Evolutionary conservation across 495 filamentous ascomycete genomes (phyloP).

Genomic region (Astrothelium subdiscretum): DNA sequence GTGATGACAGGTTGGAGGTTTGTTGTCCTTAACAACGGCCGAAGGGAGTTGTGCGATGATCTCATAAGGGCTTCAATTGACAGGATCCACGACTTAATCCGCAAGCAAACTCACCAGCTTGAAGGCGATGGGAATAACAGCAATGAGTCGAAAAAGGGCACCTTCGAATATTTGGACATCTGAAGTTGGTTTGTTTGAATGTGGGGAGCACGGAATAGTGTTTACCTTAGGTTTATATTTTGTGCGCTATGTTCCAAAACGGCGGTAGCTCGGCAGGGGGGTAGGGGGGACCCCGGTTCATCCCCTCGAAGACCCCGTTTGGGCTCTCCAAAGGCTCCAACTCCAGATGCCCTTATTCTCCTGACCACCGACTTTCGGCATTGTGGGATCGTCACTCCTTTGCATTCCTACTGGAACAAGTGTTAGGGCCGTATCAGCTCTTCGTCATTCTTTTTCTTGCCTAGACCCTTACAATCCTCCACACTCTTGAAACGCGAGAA

Average conservation of each 20-base stretch:
- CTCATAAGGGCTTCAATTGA: too few species aligned
- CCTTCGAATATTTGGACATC: too few species aligned
- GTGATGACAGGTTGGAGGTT: neutral
- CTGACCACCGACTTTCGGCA: neutral
- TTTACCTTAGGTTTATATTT: neutral
- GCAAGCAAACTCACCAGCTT: too few species aligned
- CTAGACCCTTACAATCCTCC: neutral
- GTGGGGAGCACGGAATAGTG: neutral
- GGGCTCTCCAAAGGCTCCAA: neutral
- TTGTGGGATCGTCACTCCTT: neutral
- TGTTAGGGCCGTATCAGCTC: neutral
- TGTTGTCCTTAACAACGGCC: neutral
- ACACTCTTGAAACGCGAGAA: conserved; percentile 2
- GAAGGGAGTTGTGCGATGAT: too few species aligned
- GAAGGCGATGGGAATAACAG: too few species aligned
- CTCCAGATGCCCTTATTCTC: neutral
- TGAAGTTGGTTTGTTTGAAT: neutral
- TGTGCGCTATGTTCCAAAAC: neutral
- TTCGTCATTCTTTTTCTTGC: neutral
- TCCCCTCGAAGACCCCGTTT: neutral
- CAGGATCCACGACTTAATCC: too few species aligned
- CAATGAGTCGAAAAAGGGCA: too few species aligned
- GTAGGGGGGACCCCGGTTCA: neutral
- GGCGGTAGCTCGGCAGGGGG: neutral
- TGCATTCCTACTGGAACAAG: conserved; percentile 2